A percentile compares a stretch with the other conserved stretches of the same genome.
Evolutionary conservation across 2,329 filamentous ascomycete species (phyloP).

Genomic region (Monilinia fructigena): DNA sequence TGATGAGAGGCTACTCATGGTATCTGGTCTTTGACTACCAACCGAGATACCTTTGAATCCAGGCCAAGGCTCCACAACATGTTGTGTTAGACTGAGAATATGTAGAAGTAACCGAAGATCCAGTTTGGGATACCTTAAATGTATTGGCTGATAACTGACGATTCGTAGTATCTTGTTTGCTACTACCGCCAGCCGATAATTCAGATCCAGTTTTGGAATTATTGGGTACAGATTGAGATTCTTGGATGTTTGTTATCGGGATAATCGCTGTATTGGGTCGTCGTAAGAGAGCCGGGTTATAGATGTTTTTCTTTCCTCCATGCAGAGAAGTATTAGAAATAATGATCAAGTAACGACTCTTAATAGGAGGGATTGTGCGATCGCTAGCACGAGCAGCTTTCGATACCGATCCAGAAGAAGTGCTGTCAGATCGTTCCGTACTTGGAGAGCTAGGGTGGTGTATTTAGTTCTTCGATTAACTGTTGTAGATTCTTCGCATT

Average conservation of each 20-base stretch:
- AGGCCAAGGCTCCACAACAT: neutral
- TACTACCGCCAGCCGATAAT: neutral
- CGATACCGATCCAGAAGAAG: neutral
- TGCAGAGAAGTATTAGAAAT: neutral
- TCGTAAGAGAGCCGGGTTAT: neutral
- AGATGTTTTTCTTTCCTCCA: neutral
- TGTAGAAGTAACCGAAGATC: too few species aligned
- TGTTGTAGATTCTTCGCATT: neutral
- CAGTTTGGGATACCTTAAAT: neutral
- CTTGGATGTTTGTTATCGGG: too few species aligned
- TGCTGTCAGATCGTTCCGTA: neutral
- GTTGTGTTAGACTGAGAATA: neutral
- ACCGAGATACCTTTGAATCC: too few species aligned
- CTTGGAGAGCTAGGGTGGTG: too few species aligned
- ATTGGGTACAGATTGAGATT: too few species aligned
- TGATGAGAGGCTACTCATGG: fast-evolving
- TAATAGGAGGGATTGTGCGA: neutral
- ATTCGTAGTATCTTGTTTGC: too few species aligned
- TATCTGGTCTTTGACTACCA: neutral
- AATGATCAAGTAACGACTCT: neutral
- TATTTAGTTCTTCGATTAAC: neutral
- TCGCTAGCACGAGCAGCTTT: neutral
- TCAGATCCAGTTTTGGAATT: too few species aligned
- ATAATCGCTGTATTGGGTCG: neutral
- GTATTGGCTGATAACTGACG: neutral